phyloP scores from a whole-genome alignment of 768 basidiomycete genomes.

The Hypsizygus marmoreus region DNA sequence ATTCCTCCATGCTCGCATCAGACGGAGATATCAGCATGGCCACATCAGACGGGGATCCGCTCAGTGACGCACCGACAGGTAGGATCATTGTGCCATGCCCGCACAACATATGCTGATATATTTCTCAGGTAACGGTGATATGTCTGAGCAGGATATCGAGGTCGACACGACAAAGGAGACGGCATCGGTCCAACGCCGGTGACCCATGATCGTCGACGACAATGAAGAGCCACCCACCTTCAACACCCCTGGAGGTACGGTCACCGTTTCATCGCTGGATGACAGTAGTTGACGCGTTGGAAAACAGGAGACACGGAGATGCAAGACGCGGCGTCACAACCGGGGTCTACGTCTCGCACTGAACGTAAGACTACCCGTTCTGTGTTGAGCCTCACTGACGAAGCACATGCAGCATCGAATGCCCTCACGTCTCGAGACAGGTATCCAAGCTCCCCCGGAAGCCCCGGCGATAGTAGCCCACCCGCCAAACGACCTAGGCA shows the following conservation, averaged over 20 bases:
- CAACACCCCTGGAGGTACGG: too few relatives aligned
- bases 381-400: background rate
- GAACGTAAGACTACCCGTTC: background rate
- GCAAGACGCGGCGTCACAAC: too few relatives aligned
- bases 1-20: background rate
- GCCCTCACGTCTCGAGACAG: background rate
- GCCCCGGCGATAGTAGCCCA: background rate
- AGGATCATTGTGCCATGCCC: too few relatives aligned
- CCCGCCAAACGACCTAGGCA: slow-evolving; percentile 1
- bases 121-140: too few relatives aligned
- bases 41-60: background rate
- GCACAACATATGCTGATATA: too few relatives aligned
- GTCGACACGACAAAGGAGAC: background rate
- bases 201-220: background rate
- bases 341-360: too few relatives aligned
- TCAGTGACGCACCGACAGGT: background rate
- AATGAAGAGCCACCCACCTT: too few relatives aligned
- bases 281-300: too few relatives aligned
- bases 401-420: background rate
- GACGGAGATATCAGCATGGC: background rate
- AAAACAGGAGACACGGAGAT: too few relatives aligned
- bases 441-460: background rate
- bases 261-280: too few relatives aligned
- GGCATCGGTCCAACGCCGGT: background rate
- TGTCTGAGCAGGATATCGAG: background rate